Evolutionary conservation across 2,329 filamentous ascomycete genomes (phyloP), one percentile per base, ranked within the genome.

Genomic region (Rhinocladiella similis): DNA sequence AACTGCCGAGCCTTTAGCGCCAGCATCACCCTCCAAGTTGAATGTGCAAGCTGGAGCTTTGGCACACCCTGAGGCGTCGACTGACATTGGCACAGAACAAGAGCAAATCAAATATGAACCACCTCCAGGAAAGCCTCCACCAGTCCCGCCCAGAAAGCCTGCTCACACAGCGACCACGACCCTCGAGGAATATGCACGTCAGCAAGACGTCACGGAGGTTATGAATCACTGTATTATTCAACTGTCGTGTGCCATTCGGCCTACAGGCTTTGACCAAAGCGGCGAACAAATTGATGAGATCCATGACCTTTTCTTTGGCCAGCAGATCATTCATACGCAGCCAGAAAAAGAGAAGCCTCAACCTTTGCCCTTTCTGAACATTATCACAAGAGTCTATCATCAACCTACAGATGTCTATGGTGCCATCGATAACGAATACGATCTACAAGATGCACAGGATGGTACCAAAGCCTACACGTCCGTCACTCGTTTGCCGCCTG

Each of bases 181-280:
- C 70, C 51, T 80, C 19, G 77, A 79, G 35, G 76, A 80, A 64
- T 77, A 82, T 41, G 82, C 81, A 16, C 82, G 90, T 33, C 94
- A 99, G 68, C 92, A 99, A 73, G 94, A 99, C 73, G 93, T 97
- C 3, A 91, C 91, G 12, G 94, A 99, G 72, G 93, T 97, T 45
- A 92, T 97, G 76, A 91, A 91, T 56, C 94, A 93, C 66, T 89
- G 96, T 22, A 84, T 97, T 56, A 91, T 93, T 68, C 88, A 94
- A 49, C 79, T 97, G n/a, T 89, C 94, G 67, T 91, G 90, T 50
- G 92, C 93, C 2, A 92, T 97, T 67, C 86, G 82, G 55, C 83
- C 90, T 5, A 81, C 81, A n/a, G 82, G 81, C 3, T 76, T 83
- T 33, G 84, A 90, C 55, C 74, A 80, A 5, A 82, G 86, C 43